Conservation (phyloP, 306 rosid genomes). For the Lathyrus oleraceus region DNA sequence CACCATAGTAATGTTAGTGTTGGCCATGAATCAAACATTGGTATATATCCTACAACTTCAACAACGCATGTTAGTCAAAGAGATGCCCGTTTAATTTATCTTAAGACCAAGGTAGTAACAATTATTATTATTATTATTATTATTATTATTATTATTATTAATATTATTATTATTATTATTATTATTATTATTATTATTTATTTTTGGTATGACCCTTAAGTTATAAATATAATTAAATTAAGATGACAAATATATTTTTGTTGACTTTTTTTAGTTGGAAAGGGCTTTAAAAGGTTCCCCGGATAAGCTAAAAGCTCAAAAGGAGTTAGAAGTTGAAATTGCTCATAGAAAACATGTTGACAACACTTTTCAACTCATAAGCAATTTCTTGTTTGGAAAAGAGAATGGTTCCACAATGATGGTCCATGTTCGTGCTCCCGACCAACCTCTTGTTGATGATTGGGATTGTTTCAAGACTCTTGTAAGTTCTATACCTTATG, state of each 20-base stretch:
- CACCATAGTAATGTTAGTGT: neutral
- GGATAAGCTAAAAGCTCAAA: constrained; percentile 45
- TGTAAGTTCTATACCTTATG: constrained; percentile 33
- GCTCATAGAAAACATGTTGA: constrained; percentile 42
- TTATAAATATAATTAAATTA: neutral
- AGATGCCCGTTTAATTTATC: constrained; percentile 48
- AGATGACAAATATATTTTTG: neutral
- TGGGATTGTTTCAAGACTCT: constrained; percentile 63
- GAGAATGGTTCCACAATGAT: constrained; percentile 31
- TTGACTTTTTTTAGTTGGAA: constrained; percentile 35
- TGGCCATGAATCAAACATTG: neutral
- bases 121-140: no score
- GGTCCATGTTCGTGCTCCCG: constrained; percentile 43
- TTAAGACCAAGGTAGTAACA: constrained; percentile 44
- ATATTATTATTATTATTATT: no score
- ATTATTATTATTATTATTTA: neutral
- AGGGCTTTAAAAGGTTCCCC: constrained; percentile 43
- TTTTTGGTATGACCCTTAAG: neutral
- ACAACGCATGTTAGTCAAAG: constrained; percentile 42
- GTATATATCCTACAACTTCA: neutral
- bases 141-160: no score
- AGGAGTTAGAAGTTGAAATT: constrained; percentile 41
- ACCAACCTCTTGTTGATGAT: constrained; percentile 61
- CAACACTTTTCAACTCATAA: constrained; percentile 35
- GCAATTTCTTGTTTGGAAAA: constrained; percentile 49